phyloP scores from a whole-genome alignment of 805 yeast genomes.

The Ogataea methylovora region DNA sequence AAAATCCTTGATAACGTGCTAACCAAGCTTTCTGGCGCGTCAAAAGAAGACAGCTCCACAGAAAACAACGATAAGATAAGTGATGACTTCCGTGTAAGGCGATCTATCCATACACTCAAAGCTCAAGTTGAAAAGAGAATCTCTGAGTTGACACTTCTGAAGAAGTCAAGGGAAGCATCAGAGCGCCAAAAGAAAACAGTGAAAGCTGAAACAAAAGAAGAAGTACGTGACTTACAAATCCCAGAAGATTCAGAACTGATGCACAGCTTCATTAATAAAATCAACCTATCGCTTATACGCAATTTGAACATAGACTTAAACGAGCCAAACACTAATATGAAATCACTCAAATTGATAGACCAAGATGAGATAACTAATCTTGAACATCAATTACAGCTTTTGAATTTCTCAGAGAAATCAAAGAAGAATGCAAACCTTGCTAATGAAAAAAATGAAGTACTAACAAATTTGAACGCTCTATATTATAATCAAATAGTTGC shows the following conservation, averaged over 20 bases:
- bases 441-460: conserved; percentile 21
- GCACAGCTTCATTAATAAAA: conserved; percentile 6
- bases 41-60: not conserved
- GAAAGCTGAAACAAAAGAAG: not conserved
- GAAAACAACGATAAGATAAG: conserved; percentile 1
- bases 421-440: conserved; percentile 16
- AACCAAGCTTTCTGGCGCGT: conserved; percentile 2
- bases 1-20: conserved; percentile 20
- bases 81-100: conserved; percentile 15
- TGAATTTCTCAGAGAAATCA: conserved; percentile 21
- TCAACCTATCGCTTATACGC: conserved; percentile 14
- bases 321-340: conserved; percentile 4
- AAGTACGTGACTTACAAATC: not conserved
- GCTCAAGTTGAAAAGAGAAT: conserved; percentile 17
- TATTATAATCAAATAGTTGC: conserved; percentile 24
- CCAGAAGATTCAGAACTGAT: not conserved
- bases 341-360: conserved; percentile 18
- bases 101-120: conserved; percentile 13
- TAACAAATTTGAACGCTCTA: conserved; percentile 18
- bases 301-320: conserved; percentile 18
- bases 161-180: conserved; percentile 3
- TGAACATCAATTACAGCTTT: conserved; percentile 23
- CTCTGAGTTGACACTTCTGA: conserved; percentile 10
- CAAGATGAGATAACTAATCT: conserved; percentile 17
- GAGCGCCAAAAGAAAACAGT: conserved; percentile 2